Evolutionary conservation across 2,329 filamentous ascomycete species (phyloP).

Genomic region (Lecanicillium sp.): DNA sequence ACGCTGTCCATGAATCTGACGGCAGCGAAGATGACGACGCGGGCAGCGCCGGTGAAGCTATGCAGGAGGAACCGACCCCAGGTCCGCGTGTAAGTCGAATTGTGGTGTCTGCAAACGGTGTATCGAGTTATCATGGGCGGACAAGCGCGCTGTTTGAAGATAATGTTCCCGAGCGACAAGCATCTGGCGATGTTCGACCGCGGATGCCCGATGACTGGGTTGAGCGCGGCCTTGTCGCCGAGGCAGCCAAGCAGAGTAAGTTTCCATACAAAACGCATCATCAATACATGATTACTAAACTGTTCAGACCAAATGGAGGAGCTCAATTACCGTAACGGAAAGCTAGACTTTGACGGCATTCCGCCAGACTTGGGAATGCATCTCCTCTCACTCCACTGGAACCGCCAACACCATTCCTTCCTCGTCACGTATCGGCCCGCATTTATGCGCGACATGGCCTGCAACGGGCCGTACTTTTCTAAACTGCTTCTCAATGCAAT

Average conservation of each 20-base stretch:
- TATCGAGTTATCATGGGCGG: conserved; percentile 39
- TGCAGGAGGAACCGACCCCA: neutral
- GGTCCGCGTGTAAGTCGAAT: conserved; percentile 24
- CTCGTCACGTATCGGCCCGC: conserved; percentile 42
- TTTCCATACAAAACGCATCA: too few relatives aligned
- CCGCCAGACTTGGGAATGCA: conserved; percentile 43
- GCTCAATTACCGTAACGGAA: conserved; percentile 27
- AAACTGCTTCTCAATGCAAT: conserved; percentile 48
- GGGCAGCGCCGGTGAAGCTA: conserved; percentile 12
- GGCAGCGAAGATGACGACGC: neutral
- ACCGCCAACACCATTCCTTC: conserved; percentile 41
- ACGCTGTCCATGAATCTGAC: neutral
- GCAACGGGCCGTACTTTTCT: conserved; percentile 46
- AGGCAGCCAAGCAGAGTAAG: conserved; percentile 35
- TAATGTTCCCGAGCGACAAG: conserved; percentile 12
- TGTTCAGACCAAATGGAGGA: conserved; percentile 36
- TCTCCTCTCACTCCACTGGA: conserved; percentile 42
- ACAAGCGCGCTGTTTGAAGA: conserved; percentile 41
- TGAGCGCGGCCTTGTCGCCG: conserved; percentile 35
- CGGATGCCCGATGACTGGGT: conserved; percentile 30
- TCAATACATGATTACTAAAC: neutral
- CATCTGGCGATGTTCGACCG: conserved; percentile 12
- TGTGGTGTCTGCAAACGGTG: conserved; percentile 28
- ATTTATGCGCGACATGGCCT: conserved; percentile 46
- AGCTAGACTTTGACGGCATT: conserved; percentile 47